These are phyloP conservation scores for Yarrowia deformans DNA, from an alignment of 805 yeast genomes.

Conservation along the genomic window DNA sequence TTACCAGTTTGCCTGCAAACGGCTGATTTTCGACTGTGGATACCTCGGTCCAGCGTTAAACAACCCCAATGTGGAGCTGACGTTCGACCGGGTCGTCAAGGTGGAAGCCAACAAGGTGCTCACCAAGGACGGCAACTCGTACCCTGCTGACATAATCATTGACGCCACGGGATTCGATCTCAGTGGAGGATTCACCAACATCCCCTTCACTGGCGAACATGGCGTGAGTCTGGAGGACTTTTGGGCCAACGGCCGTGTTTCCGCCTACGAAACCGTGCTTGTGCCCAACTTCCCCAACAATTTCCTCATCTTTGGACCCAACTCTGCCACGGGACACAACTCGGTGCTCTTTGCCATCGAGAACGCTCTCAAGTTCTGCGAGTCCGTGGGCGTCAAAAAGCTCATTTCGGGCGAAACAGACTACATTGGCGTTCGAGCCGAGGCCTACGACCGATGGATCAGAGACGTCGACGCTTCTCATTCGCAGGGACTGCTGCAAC, in stretches of 20 bases:
- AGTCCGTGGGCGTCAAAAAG: constrained; percentile 40
- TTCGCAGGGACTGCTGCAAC: constrained; percentile 33
- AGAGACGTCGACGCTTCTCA: constrained; percentile 35
- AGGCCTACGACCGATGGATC: constrained; percentile 42
- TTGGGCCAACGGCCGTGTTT: constrained; percentile 41
- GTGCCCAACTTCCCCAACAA: constrained; percentile 42
- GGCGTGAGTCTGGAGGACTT: constrained; percentile 33
- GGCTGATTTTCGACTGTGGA: constrained; percentile 42
- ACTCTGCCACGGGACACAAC: constrained; percentile 43
- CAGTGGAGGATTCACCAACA: neutral
- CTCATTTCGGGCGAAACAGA: constrained; percentile 39
- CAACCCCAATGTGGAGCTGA: constrained; percentile 38
- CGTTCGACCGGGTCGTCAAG: constrained; percentile 39
- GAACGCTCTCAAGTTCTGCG: constrained; percentile 41
- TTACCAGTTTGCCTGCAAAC: constrained; percentile 42
- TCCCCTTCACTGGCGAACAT: constrained; percentile 40
- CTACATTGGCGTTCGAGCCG: constrained; percentile 40
- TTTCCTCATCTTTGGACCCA: constrained; percentile 42
- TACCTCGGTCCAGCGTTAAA: constrained; percentile 40
- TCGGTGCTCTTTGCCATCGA: constrained; percentile 42
- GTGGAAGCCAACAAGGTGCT: constrained; percentile 40
- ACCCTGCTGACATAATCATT: constrained; percentile 42
- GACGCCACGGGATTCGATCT: constrained; percentile 43
- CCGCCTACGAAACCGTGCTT: constrained; percentile 43
- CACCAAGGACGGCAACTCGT: constrained; percentile 41